These are phyloP conservation scores for Penicillium tannophilum DNA, from an alignment of 495 filamentous ascomycete genomes.

Conservation along the genomic window DNA sequence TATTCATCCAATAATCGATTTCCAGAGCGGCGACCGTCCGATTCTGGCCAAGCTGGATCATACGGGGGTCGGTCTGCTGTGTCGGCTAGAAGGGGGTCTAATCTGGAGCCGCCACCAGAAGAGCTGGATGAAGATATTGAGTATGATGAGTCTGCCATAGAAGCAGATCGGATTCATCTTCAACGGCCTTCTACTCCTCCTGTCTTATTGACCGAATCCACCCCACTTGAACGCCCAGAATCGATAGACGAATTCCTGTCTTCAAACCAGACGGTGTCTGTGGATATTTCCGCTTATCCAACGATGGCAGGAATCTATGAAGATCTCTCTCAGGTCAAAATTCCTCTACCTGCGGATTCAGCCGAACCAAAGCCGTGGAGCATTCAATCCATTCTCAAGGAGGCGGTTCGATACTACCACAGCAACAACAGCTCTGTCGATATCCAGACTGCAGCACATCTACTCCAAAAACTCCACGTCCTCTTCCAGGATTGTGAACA, in stretches of 20 bases:
- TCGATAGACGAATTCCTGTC: constrained; percentile 12
- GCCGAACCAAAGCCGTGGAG: constrained; percentile 49
- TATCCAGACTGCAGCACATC: constrained; percentile 49
- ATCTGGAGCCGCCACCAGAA: constrained; percentile 27
- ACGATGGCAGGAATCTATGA: constrained; percentile 21
- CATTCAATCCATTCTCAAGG: constrained; percentile 45
- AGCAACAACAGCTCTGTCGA: constrained; percentile 43
- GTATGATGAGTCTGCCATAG: constrained; percentile 27
- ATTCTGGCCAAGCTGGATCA: constrained; percentile 20
- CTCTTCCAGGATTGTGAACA: constrained; percentile 43
- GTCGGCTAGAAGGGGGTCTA: constrained; percentile 25
- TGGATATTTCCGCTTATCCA: constrained; percentile 7
- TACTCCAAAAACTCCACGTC: constrained; percentile 47
- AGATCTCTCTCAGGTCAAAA: constrained; percentile 28
- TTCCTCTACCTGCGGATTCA: constrained; percentile 36
- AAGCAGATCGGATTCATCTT: constrained; percentile 34
- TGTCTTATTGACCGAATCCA: constrained; percentile 41
- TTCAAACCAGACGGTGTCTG: not conserved
- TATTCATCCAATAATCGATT: constrained; percentile 36
- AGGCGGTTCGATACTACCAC: constrained; percentile 49
- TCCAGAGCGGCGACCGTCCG: constrained; percentile 18
- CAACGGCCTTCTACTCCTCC: constrained; percentile 46
- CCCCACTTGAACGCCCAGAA: constrained; percentile 24
- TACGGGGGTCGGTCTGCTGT: constrained; percentile 12
- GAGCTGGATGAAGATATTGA: constrained; percentile 25